phyloP scores from a whole-genome alignment of 2,329 filamentous ascomycete species.

The Periconia sp. region DNA sequence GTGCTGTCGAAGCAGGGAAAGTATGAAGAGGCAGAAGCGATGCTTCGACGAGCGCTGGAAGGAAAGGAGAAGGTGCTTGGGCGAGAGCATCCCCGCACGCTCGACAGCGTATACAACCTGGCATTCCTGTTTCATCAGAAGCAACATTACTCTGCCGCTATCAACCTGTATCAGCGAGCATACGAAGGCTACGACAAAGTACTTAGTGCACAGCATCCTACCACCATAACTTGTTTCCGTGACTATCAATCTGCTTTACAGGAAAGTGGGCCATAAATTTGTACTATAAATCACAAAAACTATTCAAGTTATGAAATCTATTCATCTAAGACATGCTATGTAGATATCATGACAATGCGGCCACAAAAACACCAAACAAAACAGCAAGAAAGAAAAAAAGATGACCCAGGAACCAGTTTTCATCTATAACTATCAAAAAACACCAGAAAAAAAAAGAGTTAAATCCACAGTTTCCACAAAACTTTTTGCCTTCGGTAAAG shows the following conservation, averaged over 20 bases:
- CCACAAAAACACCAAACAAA: too few species aligned
- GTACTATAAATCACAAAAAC: not conserved
- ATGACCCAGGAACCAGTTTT: too few species aligned
- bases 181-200: slow-evolving; percentile 7
- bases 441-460: too few species aligned
- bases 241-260: slow-evolving; percentile 6
- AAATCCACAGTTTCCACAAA: too few species aligned
- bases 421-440: too few species aligned
- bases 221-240: slow-evolving; percentile 5
- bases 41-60: slow-evolving; percentile 3
- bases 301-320: not conserved
- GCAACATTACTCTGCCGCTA: slow-evolving; percentile 9
- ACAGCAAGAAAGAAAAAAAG: too few species aligned
- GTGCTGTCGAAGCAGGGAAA: too few species aligned
- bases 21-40: slow-evolving; percentile 4
- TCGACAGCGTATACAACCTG: slow-evolving; percentile 8
- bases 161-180: slow-evolving; percentile 13
- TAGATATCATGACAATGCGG: too few species aligned
- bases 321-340: not conserved
- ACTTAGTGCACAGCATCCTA: slow-evolving; percentile 13
- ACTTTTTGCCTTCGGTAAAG: too few species aligned
- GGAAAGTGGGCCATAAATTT: not conserved
- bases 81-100: slow-evolving; percentile 2
- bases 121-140: slow-evolving; percentile 11
- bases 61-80: slow-evolving; percentile 4